Base-by-base conservation (phyloP, 306 rosid genomes). In the Cicer arietinum region DNA sequence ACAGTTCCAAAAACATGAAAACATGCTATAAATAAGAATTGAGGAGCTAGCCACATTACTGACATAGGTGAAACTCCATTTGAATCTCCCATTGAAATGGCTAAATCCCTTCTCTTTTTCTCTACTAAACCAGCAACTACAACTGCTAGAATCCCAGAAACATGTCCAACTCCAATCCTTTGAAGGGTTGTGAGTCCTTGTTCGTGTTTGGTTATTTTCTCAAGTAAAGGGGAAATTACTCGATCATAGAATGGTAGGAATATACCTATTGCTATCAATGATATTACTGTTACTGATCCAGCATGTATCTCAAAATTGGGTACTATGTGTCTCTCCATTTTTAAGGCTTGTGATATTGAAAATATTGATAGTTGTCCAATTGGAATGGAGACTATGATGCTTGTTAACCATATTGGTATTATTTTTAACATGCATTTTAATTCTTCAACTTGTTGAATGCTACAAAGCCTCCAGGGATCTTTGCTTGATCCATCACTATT, bases 391-490 rank as follows among this genome's bases (percentile, higher is more conserved):
- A 67, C 75, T 16, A 88, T 56, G 59, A 90, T 69, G 20, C 69
- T 50, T 8, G 89, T 60, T 16, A 59, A 4, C 89, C 92, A 86
- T 44, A 92, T 73, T 6, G 92, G 96, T 40, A 85, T 40, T 5
- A 71, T 66, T 58, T 71, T 67, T 0, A 75, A 42, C 10, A 75
- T 12, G 66, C 84, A 83, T 78, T 85, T 87, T 0, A 88, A 59
- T 41, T 88, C 89, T 69, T 90, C 96, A 0, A 92, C 87, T 46
- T 88, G 84, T 70, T 88, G 90, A n/a, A 92, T 37, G 52, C 82
- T 85, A 16, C 89, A 78, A 1, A 88, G 72, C 8, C 79, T 80
- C 94, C 92, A 86, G 0, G 81, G 82, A 12, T 83, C 77, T 43
- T 57, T 73, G 10, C 71, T 51, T 44, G 71, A 60, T 44, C 87